A percentile compares a stretch with the other conserved stretches of the same genome.
These are phyloP conservation scores for Brettanomyces bruxellensis DNA, from an alignment of 805 yeast genomes.

Conservation along the genomic window DNA sequence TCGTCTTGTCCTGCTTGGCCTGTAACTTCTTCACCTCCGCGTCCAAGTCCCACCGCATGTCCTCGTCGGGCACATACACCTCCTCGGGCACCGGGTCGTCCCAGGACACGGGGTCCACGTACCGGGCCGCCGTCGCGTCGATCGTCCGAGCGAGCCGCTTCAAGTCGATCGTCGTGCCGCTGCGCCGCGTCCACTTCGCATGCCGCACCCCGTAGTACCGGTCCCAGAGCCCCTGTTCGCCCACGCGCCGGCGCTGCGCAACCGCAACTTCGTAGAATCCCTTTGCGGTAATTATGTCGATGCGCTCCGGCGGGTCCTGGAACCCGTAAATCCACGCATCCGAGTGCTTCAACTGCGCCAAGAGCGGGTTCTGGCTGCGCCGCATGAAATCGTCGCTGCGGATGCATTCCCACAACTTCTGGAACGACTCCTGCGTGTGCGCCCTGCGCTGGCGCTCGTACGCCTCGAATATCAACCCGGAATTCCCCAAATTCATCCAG, in stretches of 20 bases:
- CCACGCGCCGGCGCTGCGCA: neutral
- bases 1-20: neutral
- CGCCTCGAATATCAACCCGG: neutral
- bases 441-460: neutral
- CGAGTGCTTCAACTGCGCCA: neutral
- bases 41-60: slow-evolving; percentile 1
- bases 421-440: neutral
- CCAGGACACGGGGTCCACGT: neutral
- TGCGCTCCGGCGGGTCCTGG: slow-evolving; percentile 2
- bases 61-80: neutral
- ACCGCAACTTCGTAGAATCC: slow-evolving; percentile 1
- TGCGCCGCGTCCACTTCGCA: neutral
- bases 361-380: neutral
- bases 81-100: neutral
- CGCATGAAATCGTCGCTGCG: neutral
- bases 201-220: neutral
- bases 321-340: slow-evolving; percentile 1
- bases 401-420: slow-evolving; percentile 1
- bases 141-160: neutral
- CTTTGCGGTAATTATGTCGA: neutral
- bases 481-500: slow-evolving; percentile 2
- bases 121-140: neutral
- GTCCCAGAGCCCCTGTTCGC: slow-evolving; percentile 2
- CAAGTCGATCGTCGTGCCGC: neutral
- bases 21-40: slow-evolving; percentile 1